Base-by-base conservation (phyloP, 2,329 filamentous ascomycete genomes). In the Blumeria hordei region DNA sequence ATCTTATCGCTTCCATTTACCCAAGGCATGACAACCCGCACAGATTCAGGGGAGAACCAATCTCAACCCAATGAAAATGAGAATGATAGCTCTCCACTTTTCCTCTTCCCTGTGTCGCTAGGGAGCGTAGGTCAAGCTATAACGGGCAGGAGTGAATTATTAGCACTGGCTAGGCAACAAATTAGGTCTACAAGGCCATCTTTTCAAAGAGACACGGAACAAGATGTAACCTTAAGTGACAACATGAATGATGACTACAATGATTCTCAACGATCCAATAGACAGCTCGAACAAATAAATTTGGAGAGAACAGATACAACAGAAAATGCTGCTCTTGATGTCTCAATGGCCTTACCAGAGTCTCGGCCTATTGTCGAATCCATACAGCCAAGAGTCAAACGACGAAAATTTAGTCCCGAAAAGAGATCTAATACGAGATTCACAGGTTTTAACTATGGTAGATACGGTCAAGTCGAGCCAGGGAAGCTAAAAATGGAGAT, bases 401-500 rank as follows among this genome's bases (percentile, higher is more conserved):
- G 83, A 49, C 75, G 83, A 58, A 87, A 85, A 65, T 67, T 87
- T 39, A 82, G 85, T 61, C 72, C 76, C 1, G 81, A 84, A 58
- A 72, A 73, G 50, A 28, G 21, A 28, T 67, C 71, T 32, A 67
- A 71, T 6, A 65, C 66, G 41, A 58, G 55, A 1, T 74, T 72
- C 60, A 70, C 69, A 57, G 76, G 74, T 1, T 85, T 88, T 64
- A 81, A 77, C 58, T 96, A 95, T 66, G 90, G 88, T 21, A 81
- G 80, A 62, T 87, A 83, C 66, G 90, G 88, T 16, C 88, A 94
- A 67, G 83, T 94, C 14, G 84, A 92, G 57, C 77, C 86, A 0
- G 88, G 88, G 3, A 75, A 77, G 59, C 70, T 95, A 62, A 81
- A 76, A 58, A 87, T 95, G 85, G 85, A 94, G 65, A 80, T 95